phyloP scores from a whole-genome alignment of 164 flowering plant genomes.

The Magnolia kwangsiensis region DNA sequence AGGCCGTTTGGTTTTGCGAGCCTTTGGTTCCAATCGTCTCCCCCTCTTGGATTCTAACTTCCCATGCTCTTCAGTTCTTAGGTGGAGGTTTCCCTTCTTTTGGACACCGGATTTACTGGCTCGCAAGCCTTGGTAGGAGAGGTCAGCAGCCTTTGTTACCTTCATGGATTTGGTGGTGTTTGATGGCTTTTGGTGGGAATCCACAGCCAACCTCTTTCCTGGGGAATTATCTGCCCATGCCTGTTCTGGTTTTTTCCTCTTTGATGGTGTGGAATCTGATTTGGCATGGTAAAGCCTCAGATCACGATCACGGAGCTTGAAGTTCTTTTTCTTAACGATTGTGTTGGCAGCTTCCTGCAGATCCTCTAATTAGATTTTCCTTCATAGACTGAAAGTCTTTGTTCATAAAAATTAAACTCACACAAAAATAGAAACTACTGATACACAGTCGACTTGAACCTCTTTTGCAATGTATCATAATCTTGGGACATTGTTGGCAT shows the following conservation, averaged over 20 bases:
- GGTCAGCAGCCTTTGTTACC: slow-evolving; percentile 14
- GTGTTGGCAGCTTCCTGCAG: slow-evolving; percentile 80
- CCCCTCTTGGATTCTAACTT: slow-evolving; percentile 4
- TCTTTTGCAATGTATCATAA: neutral
- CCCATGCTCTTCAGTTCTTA: slow-evolving; percentile 16
- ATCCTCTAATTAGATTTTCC: neutral
- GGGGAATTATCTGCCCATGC: slow-evolving; percentile 21
- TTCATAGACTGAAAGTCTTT: too few species aligned
- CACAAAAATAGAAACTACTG: too few species aligned
- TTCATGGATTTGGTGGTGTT: slow-evolving; percentile 10
- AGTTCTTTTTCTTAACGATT: slow-evolving; percentile 43
- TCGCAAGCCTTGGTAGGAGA: slow-evolving; percentile 75
- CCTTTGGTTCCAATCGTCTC: slow-evolving; percentile 12
- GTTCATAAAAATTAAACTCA: too few species aligned
- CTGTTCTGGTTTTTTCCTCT: slow-evolving; percentile 31
- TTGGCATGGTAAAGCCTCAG: slow-evolving; percentile 64
- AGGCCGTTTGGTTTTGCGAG: slow-evolving; percentile 56
- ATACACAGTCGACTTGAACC: neutral
- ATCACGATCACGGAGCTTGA: slow-evolving; percentile 74
- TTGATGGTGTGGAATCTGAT: slow-evolving; percentile 47
- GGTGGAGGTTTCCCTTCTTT: slow-evolving; percentile 33
- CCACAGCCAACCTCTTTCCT: slow-evolving; percentile 36
- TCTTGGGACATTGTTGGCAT: too few species aligned
- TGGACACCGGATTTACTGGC: slow-evolving; percentile 64
- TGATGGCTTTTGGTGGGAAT: slow-evolving; percentile 21